Percentiles rank a stretch among this genome's conserved stretches.
These are phyloP conservation scores for Solanum bulbocastanum DNA, from an alignment of 257 asterid genomes.

Conservation along the genomic window DNA sequence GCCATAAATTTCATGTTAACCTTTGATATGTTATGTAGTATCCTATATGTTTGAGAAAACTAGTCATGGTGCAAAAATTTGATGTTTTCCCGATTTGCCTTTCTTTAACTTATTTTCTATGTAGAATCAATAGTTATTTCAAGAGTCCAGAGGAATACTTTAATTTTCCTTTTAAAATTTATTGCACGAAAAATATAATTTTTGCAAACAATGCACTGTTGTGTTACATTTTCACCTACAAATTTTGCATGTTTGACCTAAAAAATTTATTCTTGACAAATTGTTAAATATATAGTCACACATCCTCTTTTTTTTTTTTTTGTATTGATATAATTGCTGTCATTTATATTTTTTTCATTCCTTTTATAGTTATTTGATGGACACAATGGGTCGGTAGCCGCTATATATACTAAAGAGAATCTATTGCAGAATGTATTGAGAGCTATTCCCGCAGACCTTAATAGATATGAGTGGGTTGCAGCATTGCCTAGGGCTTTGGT, in stretches of 20 bases:
- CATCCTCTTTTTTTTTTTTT: neutral
- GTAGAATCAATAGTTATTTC: neutral
- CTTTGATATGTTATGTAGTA: neutral
- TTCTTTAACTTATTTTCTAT: neutral
- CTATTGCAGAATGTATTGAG: constrained; percentile 56
- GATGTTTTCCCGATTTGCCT: neutral
- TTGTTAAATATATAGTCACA: neutral
- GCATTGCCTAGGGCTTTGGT: constrained; percentile 85
- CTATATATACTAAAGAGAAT: constrained; percentile 62
- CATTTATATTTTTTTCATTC: neutral
- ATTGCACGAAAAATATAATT: neutral
- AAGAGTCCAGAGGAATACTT: neutral
- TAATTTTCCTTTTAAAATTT: neutral
- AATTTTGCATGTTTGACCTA: neutral
- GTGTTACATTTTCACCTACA: neutral
- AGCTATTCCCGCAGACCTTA: constrained; percentile 62
- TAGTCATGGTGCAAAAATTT: neutral
- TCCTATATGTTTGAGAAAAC: neutral
- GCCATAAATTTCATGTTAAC: neutral
- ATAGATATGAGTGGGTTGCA: constrained; percentile 60
- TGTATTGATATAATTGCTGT: neutral
- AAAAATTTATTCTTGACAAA: neutral
- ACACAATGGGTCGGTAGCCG: constrained; percentile 75
- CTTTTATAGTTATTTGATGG: constrained; percentile 64
- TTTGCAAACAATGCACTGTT: too few relatives aligned